Conservation (phyloP, 345 rosid genomes). For the Pistacia integerrima region DNA sequence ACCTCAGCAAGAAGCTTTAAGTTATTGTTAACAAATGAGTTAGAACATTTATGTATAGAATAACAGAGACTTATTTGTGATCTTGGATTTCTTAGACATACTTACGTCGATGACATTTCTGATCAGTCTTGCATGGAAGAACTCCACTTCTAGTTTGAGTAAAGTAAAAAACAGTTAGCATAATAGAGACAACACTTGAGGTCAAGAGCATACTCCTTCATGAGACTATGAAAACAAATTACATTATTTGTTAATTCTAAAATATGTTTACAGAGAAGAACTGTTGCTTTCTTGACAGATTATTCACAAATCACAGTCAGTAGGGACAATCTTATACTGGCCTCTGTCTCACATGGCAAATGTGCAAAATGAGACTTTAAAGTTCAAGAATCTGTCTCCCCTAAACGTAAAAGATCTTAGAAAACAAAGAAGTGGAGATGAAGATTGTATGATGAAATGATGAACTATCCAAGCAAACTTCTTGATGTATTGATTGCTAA, state of each 20-base stretch:
- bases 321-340: neutral
- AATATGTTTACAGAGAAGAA: neutral
- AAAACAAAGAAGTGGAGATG: neutral
- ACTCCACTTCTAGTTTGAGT: constrained; percentile 31
- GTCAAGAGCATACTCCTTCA: neutral
- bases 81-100: constrained; percentile 7
- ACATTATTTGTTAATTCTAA: neutral
- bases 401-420: neutral
- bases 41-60: neutral
- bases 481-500: neutral
- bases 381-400: neutral
- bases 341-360: neutral
- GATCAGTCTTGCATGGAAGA: constrained; percentile 58
- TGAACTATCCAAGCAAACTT: neutral
- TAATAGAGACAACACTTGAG: neutral
- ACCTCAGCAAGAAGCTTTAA: neutral
- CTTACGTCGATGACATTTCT: constrained; percentile 61
- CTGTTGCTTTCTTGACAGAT: neutral
- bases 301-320: neutral
- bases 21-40: no score
- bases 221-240: neutral
- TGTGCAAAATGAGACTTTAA: neutral
- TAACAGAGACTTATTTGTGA: neutral
- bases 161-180: neutral
- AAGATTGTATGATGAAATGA: constrained; percentile 6